Percentiles rank a stretch among this genome's conserved stretches.
These are phyloP conservation scores for Coelastrella sp. DNA, from an alignment of 139 green algal genomes.

Conservation along the genomic window DNA sequence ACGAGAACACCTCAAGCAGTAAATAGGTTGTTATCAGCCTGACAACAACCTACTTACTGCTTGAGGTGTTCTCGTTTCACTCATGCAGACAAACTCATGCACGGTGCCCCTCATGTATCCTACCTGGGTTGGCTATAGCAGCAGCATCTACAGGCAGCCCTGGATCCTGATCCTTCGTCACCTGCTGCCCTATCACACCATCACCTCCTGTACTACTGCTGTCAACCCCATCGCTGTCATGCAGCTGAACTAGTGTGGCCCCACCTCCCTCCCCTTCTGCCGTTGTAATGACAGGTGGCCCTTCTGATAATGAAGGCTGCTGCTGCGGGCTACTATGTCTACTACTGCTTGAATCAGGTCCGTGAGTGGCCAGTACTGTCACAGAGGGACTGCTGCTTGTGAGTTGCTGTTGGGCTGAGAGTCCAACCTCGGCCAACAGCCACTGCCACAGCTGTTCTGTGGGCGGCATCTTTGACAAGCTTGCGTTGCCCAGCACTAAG, in stretches of 20 bases:
- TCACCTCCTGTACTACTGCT: neutral
- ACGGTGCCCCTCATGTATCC: neutral
- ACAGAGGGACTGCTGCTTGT: neutral
- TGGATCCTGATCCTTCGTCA: conserved; percentile 37
- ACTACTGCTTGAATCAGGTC: neutral
- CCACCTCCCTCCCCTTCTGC: conserved; percentile 4
- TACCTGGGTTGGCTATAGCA: conserved; percentile 20
- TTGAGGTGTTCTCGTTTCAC: no score
- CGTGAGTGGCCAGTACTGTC: neutral
- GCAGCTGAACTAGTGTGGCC: neutral
- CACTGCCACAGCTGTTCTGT: conserved; percentile 2
- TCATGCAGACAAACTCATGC: neutral
- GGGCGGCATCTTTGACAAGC: no score
- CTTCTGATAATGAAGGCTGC: no score
- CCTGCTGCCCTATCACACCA: neutral
- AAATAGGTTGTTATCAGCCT: no score
- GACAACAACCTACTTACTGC: no score
- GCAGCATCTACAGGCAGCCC: conserved; percentile 24
- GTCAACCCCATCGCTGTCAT: neutral
- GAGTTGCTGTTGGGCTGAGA: conserved; percentile 38
- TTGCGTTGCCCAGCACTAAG: no score
- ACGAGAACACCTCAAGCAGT: no score
- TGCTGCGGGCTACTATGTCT: conserved; percentile 4
- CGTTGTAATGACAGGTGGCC: neutral
- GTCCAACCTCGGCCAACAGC: conserved; percentile 39